Conservation (phyloP, 176 grass and related monocot species). For the Luzula sylvatica region DNA sequence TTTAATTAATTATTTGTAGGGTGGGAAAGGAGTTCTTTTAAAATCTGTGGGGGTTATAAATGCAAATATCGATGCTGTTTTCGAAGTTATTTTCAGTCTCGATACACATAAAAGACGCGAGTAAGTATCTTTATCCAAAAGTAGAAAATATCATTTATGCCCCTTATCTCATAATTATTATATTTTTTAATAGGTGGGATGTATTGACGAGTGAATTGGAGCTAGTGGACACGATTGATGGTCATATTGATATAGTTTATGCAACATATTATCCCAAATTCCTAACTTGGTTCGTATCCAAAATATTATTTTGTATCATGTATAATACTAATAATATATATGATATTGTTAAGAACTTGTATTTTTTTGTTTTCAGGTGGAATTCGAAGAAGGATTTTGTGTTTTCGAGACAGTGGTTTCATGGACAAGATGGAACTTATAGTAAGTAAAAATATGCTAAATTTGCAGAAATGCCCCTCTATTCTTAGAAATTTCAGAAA, state of each 20-base stretch:
- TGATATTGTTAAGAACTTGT: slow-evolving; percentile 16
- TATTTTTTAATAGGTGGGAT: slow-evolving; percentile 74
- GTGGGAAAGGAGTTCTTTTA: slow-evolving; percentile 48
- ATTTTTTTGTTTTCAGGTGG: slow-evolving; percentile 57
- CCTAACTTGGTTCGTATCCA: slow-evolving; percentile 48
- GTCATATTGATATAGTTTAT: slow-evolving; percentile 79
- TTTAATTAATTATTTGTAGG: slow-evolving; percentile 26
- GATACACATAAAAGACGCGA: slow-evolving; percentile 73
- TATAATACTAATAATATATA: background rate
- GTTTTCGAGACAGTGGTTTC: slow-evolving; percentile 88
- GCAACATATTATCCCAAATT: slow-evolving; percentile 83
- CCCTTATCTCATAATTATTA: background rate
- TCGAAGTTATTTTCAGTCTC: slow-evolving; percentile 53
- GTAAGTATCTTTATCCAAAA: slow-evolving; percentile 45
- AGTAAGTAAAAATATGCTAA: slow-evolving; percentile 50
- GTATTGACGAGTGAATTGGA: slow-evolving; percentile 79
- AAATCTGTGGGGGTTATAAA: slow-evolving; percentile 78
- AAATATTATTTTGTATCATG: background rate
- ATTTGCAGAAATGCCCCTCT: too few relatives aligned
- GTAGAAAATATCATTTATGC: background rate
- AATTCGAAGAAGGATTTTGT: slow-evolving; percentile 81
- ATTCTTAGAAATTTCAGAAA: too few relatives aligned
- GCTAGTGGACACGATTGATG: slow-evolving; percentile 58
- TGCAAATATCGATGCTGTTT: slow-evolving; percentile 70
- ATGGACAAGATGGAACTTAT: slow-evolving; percentile 79